A percentile compares a stretch with the other conserved stretches of the same genome.
Conservation (phyloP, 441 rosid genomes). For the Biscutella laevigata region DNA sequence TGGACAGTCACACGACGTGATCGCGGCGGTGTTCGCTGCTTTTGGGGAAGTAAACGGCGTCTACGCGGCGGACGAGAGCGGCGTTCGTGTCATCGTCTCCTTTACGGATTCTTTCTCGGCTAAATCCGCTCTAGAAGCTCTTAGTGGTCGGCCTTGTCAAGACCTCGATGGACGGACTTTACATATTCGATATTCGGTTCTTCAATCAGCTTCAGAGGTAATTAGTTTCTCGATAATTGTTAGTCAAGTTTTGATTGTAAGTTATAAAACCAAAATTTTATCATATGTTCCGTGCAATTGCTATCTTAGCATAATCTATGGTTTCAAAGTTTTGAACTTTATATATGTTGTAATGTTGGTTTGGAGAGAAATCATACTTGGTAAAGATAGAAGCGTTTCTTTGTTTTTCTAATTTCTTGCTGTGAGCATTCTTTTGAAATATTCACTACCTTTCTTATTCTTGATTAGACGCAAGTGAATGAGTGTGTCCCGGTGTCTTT, state of each 20-base stretch:
- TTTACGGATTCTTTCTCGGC: slow-evolving; percentile 43
- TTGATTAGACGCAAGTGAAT: slow-evolving; percentile 30
- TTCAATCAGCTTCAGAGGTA: slow-evolving; percentile 34
- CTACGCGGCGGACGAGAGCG: slow-evolving; percentile 75
- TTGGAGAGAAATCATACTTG: too few relatives aligned
- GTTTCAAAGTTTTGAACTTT: slow-evolving; percentile 14
- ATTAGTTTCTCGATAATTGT: background rate
- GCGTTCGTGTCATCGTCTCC: slow-evolving; percentile 67
- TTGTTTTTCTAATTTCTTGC: background rate
- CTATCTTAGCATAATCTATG: background rate
- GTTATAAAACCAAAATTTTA: background rate
- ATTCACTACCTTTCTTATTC: background rate
- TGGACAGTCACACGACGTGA: slow-evolving; percentile 50
- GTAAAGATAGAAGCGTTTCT: slow-evolving; percentile 12
- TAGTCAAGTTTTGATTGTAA: background rate
- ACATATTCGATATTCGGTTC: slow-evolving; percentile 64
- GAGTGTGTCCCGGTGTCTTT: slow-evolving; percentile 44
- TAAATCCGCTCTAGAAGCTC: slow-evolving; percentile 44
- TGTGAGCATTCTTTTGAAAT: background rate
- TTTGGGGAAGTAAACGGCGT: slow-evolving; percentile 69
- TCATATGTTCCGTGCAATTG: background rate
- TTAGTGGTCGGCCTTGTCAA: slow-evolving; percentile 49
- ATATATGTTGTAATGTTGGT: too few relatives aligned
- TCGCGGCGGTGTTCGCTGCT: slow-evolving; percentile 44
- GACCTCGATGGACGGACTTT: slow-evolving; percentile 56